These are phyloP conservation scores for Hyaloperonospora arabidopsidis DNA, from an alignment of 352 stramenopile genomes.

Conservation along the genomic window DNA sequence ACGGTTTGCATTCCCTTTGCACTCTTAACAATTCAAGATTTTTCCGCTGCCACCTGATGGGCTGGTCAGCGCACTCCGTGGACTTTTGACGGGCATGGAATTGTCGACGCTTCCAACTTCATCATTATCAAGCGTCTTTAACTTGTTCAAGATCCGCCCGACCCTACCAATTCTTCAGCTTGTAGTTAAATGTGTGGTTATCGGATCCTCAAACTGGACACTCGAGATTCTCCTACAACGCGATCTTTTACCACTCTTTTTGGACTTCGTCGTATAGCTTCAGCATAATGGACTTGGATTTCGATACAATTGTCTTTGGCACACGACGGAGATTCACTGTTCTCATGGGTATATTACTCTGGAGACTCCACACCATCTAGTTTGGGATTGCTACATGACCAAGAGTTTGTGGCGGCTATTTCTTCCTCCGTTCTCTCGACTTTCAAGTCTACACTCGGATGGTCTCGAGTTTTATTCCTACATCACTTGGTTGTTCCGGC, in stretches of 20 bases:
- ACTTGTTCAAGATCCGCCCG: neutral
- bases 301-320: constrained; percentile 6
- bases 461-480: neutral
- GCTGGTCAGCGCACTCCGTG: neutral
- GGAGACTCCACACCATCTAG: neutral
- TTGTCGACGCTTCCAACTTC: neutral
- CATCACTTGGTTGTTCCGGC: neutral
- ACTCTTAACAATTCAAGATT: neutral
- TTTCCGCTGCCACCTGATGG: neutral
- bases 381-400: constrained; percentile 8
- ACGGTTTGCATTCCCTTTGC: neutral
- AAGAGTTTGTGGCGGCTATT: constrained; percentile 1
- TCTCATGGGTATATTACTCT: neutral
- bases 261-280: constrained; percentile 3
- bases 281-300: constrained; percentile 8
- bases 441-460: neutral
- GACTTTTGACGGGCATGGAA: neutral
- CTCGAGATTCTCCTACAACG: neutral
- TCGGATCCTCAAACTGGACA: neutral
- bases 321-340: neutral
- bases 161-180: neutral
- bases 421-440: neutral
- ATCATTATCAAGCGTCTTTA: neutral
- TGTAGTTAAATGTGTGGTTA: neutral
- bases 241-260: constrained; percentile 3